Conservation (phyloP, 768 basidiomycete species). For the Collybiopsis confluens region DNA sequence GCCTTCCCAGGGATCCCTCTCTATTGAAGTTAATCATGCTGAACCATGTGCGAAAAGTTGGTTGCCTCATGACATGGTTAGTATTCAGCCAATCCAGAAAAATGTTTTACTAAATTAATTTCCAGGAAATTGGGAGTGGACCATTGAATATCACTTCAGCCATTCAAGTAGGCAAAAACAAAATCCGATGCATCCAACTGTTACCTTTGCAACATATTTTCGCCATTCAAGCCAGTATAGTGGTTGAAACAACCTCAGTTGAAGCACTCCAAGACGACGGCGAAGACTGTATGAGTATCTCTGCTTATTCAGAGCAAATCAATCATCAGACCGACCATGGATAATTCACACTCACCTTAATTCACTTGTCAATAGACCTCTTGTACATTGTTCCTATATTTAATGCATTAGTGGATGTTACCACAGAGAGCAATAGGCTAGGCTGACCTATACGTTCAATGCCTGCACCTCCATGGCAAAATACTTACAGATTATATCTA, state of each 20-base stretch:
- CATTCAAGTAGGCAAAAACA: constrained; percentile 41
- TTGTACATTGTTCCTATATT: no score
- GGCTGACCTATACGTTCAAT: no score
- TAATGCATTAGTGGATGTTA: no score
- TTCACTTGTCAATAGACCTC: no score
- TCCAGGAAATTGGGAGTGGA: constrained; percentile 20
- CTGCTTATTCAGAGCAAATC: no score
- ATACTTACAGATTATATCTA: neutral
- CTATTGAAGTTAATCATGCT: constrained; percentile 41
- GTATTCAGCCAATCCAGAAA: constrained; percentile 12
- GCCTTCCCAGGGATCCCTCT: constrained; percentile 41
- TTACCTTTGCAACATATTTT: constrained; percentile 18
- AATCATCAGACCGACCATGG: no score
- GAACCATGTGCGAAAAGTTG: constrained; percentile 29
- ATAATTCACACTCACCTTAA: no score
- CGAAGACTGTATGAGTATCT: no score
- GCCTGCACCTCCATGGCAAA: no score
- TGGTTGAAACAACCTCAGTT: no score
- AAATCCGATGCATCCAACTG: constrained; percentile 48
- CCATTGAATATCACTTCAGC: constrained; percentile 37
- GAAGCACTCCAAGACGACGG: no score
- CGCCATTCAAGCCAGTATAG: constrained; percentile 5
- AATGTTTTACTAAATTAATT: neutral
- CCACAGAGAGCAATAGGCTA: no score
- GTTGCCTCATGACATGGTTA: constrained; percentile 41